Evolutionary conservation across 176 grass and related monocot genomes (phyloP).

Genomic region (Miscanthus lutarioriparius): DNA sequence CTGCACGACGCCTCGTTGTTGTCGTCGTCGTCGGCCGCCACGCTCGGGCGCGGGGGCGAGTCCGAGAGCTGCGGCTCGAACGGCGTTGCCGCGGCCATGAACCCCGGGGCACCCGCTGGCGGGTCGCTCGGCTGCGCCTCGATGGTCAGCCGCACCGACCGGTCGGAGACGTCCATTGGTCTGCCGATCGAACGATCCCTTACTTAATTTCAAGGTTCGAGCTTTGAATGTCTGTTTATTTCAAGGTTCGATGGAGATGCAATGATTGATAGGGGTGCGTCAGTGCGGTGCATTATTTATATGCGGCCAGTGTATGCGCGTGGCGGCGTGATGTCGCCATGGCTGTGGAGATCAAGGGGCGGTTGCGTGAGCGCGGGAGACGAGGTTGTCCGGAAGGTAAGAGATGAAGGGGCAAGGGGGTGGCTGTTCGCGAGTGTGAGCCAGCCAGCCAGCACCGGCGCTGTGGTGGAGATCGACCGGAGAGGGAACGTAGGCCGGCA

Average conservation of each 20-base stretch:
- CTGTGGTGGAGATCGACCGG: background rate
- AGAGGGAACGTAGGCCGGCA: too few relatives aligned
- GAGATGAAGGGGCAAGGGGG: background rate
- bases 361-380: slow-evolving; percentile 44
- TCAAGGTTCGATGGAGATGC: background rate
- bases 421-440: background rate
- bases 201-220: background rate
- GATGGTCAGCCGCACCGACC: slow-evolving; percentile 45
- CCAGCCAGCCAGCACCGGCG: background rate
- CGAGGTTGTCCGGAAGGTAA: slow-evolving; percentile 66
- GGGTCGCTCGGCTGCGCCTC: slow-evolving; percentile 45
- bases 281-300: background rate
- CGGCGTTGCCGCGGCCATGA: slow-evolving; percentile 27
- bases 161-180: slow-evolving; percentile 3
- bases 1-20: background rate
- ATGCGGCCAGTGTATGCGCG: background rate
- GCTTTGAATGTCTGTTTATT: background rate
- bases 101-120: background rate
- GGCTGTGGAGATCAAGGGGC: background rate
- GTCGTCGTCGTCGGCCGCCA: background rate
- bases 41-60: slow-evolving; percentile 28
- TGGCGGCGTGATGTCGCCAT: slow-evolving; percentile 35
- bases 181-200: background rate
- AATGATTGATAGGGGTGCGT: background rate
- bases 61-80: slow-evolving; percentile 67